phyloP scores from a whole-genome alignment of 805 yeast species.

The Candida glaebosa region DNA sequence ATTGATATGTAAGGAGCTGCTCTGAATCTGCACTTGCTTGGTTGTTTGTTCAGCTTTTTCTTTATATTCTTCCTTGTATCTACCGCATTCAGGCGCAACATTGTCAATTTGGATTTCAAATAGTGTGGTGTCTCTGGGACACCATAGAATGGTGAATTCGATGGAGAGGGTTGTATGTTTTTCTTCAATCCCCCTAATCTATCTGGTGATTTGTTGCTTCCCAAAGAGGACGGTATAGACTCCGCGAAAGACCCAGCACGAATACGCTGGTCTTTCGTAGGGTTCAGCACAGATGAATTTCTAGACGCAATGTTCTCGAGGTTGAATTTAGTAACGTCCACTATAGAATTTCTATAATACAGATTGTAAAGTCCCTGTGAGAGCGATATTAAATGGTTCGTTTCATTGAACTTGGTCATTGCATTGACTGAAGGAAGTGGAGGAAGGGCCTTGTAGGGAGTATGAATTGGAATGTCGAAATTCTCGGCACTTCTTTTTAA shows the following conservation, averaged over 20 bases:
- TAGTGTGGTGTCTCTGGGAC: background rate
- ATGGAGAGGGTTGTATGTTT: slow-evolving; percentile 5
- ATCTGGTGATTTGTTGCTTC: slow-evolving; percentile 9
- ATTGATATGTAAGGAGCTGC: slow-evolving; percentile 36
- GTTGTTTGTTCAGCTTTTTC: slow-evolving; percentile 2
- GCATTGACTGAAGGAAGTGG: slow-evolving; percentile 24
- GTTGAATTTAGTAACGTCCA: background rate
- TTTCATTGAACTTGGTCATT: slow-evolving; percentile 9
- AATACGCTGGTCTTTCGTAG: slow-evolving; percentile 6
- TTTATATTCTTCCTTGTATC: background rate
- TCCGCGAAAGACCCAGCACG: slow-evolving; percentile 7
- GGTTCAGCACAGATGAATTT: slow-evolving; percentile 10
- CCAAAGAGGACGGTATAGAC: slow-evolving; percentile 10
- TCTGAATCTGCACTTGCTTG: slow-evolving; percentile 16
- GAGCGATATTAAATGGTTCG: slow-evolving; percentile 1
- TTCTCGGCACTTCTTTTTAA: slow-evolving; percentile 16
- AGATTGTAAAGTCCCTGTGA: background rate
- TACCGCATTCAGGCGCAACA: background rate
- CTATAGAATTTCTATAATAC: background rate
- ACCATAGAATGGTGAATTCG: slow-evolving; percentile 4
- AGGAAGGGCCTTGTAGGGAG: slow-evolving; percentile 40
- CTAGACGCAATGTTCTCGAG: slow-evolving; percentile 2
- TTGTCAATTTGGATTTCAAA: slow-evolving; percentile 1
- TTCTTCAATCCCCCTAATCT: slow-evolving; percentile 8
- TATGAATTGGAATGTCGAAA: slow-evolving; percentile 42